A percentile compares a stretch with the other conserved stretches of the same genome.
Conservation (phyloP, 495 filamentous ascomycete species). For the Neurospora discreta region DNA sequence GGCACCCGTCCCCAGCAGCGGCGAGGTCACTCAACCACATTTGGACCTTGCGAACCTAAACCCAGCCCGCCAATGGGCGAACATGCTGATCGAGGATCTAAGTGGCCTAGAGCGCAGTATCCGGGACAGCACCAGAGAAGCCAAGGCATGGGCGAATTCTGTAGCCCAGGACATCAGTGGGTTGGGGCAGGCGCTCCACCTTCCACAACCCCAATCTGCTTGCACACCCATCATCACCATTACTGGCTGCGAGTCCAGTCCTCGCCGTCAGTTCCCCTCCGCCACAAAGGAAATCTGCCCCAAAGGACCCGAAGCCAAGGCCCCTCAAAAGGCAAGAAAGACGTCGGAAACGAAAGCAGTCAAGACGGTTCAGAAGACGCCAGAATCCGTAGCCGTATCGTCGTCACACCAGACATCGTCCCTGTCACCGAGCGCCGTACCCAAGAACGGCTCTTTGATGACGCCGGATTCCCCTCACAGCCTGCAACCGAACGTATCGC, state of each 20-base stretch:
- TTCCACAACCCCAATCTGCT: conserved; percentile 22
- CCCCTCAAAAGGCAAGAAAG: background rate
- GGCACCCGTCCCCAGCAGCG: conserved; percentile 1
- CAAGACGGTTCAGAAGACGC: background rate
- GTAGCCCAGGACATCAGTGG: background rate
- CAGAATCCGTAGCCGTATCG: background rate
- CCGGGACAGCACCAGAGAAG: conserved; percentile 1
- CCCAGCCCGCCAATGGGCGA: conserved; percentile 10
- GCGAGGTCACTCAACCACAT: background rate
- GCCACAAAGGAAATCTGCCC: background rate
- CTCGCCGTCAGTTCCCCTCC: background rate
- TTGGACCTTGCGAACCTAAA: conserved; percentile 10
- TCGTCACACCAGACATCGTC: conserved; percentile 7
- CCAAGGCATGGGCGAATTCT: conserved; percentile 2
- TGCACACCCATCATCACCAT: conserved; percentile 47
- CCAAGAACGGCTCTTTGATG: conserved; percentile 11
- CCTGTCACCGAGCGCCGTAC: conserved; percentile 2
- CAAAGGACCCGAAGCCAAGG: conserved; percentile 1
- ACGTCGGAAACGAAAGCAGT: background rate
- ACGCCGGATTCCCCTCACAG: conserved; percentile 22
- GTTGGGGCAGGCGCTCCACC: background rate
- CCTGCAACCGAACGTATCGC: conserved; percentile 25
- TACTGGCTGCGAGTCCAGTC: conserved; percentile 36
- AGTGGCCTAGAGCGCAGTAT: conserved; percentile 5
- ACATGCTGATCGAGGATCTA: conserved; percentile 11